phyloP scores from a whole-genome alignment of 2,329 filamentous ascomycete genomes.

The Hortaea werneckii region DNA sequence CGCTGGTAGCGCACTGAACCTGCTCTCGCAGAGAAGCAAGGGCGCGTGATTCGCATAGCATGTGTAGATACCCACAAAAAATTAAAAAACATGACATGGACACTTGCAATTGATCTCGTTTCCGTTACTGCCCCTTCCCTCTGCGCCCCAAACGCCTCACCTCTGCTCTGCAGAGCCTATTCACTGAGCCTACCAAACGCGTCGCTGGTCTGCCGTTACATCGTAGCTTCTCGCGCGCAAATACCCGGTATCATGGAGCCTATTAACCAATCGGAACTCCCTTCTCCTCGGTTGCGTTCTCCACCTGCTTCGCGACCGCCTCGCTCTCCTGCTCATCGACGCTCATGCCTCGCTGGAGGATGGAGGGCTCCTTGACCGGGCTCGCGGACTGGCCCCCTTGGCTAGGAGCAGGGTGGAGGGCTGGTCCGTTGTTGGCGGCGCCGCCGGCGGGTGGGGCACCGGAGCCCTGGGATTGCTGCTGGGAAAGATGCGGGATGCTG shows the following conservation, averaged over 20 bases:
- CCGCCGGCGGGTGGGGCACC: constrained; percentile 5
- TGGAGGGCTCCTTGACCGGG: constrained; percentile 84
- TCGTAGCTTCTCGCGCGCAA: background rate
- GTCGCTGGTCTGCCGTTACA: background rate
- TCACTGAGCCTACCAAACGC: background rate
- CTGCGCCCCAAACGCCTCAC: background rate
- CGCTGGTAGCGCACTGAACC: constrained; percentile 85
- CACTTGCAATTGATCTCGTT: too few relatives aligned
- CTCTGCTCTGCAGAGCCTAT: background rate
- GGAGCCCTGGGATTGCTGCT: constrained; percentile 14
- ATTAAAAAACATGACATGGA: too few relatives aligned
- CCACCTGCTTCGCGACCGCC: constrained; percentile 18
- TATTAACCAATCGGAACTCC: constrained; percentile 14
- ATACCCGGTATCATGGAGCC: background rate
- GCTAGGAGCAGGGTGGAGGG: constrained; percentile 36
- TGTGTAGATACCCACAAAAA: constrained; percentile 1
- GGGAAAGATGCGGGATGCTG: constrained; percentile 28
- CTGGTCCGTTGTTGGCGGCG: constrained; percentile 10
- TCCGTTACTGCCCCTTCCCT: too few relatives aligned
- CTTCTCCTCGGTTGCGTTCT: constrained; percentile 11
- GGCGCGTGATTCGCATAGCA: background rate
- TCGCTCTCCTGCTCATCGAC: constrained; percentile 44
- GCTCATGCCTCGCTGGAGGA: constrained; percentile 73
- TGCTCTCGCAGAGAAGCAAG: constrained; percentile 57
- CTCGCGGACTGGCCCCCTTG: constrained; percentile 54